These are phyloP conservation scores for Penicillium brasilianum DNA, from an alignment of 2,329 filamentous ascomycete species.

Conservation along the genomic window DNA sequence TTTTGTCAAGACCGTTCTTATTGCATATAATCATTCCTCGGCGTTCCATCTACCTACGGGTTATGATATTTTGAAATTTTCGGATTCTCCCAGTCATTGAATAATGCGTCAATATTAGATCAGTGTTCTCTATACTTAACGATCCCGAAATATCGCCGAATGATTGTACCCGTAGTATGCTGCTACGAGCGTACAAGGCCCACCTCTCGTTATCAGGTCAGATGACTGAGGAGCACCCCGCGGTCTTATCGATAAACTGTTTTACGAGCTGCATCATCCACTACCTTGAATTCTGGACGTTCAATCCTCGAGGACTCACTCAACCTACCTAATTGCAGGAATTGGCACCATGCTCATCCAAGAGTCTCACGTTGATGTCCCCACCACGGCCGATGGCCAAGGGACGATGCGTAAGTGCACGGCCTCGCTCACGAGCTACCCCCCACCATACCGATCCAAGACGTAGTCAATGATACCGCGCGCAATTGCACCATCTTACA, in stretches of 20 bases:
- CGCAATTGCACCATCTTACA: neutral
- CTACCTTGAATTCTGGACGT: neutral
- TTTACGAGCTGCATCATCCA: conserved; percentile 5
- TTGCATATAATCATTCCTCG: neutral
- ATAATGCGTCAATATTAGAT: too few relatives aligned
- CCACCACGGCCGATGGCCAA: conserved; percentile 44
- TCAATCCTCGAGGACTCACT: neutral
- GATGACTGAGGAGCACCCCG: conserved; percentile 30
- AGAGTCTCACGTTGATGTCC: conserved; percentile 45
- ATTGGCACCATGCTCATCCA: conserved; percentile 40
- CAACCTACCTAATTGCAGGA: neutral
- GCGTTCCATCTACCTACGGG: neutral
- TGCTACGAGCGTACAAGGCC: neutral
- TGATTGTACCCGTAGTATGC: too few relatives aligned
- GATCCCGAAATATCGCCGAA: too few relatives aligned
- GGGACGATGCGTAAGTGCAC: conserved; percentile 45
- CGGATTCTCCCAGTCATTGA: neutral
- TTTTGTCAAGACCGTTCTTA: neutral
- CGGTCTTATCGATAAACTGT: conserved; percentile 29
- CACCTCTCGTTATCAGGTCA: conserved; percentile 15
- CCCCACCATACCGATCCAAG: neutral
- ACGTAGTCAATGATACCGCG: too few relatives aligned
- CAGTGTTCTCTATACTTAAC: too few relatives aligned
- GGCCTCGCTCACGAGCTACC: neutral
- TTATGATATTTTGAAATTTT: neutral